Base-by-base conservation (phyloP, 129 eudicot species). In the Flaveria robusta region DNA sequence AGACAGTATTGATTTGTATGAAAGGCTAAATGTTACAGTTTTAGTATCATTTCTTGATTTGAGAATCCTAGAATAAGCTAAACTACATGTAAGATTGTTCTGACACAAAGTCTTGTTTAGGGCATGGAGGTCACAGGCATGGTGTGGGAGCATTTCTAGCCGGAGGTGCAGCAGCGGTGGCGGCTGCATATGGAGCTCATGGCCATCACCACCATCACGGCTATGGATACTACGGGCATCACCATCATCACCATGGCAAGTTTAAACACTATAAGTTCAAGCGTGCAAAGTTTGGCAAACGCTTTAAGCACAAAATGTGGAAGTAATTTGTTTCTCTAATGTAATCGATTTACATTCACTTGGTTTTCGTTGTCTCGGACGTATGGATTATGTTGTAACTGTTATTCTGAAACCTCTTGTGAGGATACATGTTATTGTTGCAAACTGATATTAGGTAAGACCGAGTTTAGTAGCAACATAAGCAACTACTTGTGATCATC, bases 241-340 rank as follows among this genome's bases (percentile, higher is more conserved):
- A 75, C 22, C 79, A 74, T 34, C 39, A 34, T 49, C 79, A 70
- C 65, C 74, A 74, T 20, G 84, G 84, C 18, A 74, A 75, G 51
- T 74, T 27, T 74, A 80, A 80, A 68, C 84, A 67, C 29, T 70
- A 62, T 12, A 74, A 74, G 65, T 80, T 80, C 52, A 80, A 80
- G 75, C 83, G 55, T 34, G 75, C 79, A 0, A 80, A 74, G 65
- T 73, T 80, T 74, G 83, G 83, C 63, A 80, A 66, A 74, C 74
- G 79, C 0, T 74, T 74, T 74, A 80, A 80, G 74, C 84, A 80
- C 79, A 80, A 74, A 74, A 55, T 67, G 70, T 80, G 83, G 79
- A 80, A 80, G 55, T 79, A 68, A 72, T 26, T 19, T 12, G 0
- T 42, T 7, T n/a, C 15, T 7, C 14, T 22, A 15, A 2, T 31